phyloP scores from a whole-genome alignment of 1,139 yeast species.

The Kodamaea plutei region DNA sequence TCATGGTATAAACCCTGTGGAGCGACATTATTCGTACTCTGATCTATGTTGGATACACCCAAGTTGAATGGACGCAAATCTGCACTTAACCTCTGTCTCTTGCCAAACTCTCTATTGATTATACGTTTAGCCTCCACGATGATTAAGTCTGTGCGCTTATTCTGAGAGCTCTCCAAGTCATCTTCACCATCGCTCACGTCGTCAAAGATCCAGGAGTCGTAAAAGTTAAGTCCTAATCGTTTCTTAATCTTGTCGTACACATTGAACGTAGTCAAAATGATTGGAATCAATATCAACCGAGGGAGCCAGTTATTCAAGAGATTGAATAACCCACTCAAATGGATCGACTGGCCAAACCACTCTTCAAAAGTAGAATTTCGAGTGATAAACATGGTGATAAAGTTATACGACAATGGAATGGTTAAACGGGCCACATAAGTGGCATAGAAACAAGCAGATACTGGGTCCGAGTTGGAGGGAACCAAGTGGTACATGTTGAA shows the following conservation, averaged over 20 bases:
- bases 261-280: conserved; percentile 58
- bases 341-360: conserved; percentile 73
- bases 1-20: not conserved
- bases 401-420: conserved; percentile 77
- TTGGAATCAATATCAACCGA: conserved; percentile 64
- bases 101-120: conserved; percentile 32
- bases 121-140: conserved; percentile 44
- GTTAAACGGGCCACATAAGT: conserved; percentile 80
- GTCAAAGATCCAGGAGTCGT: conserved; percentile 40
- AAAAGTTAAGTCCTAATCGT: conserved; percentile 43
- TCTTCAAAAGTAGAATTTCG: conserved; percentile 45
- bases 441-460: conserved; percentile 71
- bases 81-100: conserved; percentile 18
- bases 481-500: conserved; percentile 79
- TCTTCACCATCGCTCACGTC: conserved; percentile 12
- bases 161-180: conserved; percentile 15
- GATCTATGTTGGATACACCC: conserved; percentile 21
- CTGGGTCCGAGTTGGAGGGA: conserved; percentile 63
- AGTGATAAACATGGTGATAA: conserved; percentile 59
- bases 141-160: conserved; percentile 32
- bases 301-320: conserved; percentile 74
- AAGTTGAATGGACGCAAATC: conserved; percentile 29
- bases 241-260: conserved; percentile 63
- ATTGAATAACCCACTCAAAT: conserved; percentile 70
- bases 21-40: conserved; percentile 1